Base-by-base conservation (phyloP, 75 land plant species). In the Ceratopteris richardii region DNA sequence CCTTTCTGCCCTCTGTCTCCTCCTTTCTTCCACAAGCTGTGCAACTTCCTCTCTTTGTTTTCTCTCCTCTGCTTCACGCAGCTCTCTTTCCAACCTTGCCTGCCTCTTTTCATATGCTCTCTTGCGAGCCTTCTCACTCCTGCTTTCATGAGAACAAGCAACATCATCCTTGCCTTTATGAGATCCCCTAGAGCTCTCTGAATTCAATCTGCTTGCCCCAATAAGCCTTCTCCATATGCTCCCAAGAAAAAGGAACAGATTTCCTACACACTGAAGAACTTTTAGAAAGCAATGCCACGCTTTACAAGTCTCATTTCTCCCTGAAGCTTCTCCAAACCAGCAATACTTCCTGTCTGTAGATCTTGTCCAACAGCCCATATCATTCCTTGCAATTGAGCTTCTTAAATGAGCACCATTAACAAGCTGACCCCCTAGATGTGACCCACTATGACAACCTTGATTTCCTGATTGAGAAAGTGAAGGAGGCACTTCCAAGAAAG, bases 71-170 rank as follows among this genome's bases (percentile, higher is more conserved):
- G 82, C 97, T 53, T 91, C 97, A 68, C 81, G 55, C 57, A 80
- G 76, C 68, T 91, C 93, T 65, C 68, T 87, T 48, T 87, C 97
- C 61, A 91, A 36, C 50, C 88, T 76, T 40, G 97, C 97, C 40
- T 77, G 97, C 57, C 97, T 73, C 76, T 79, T 87, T 79, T 91
- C 97, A 51, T 91, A 85, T 25, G 97, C 97, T 62, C 77, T 91
- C 59, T 93, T 76, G 30, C 86, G 70, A 1, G 97, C 93, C 57
- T 87, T 91, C 61, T 86, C 96, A 12, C 77, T 76, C 68, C 65
- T 74, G 60, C 79, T 91, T 50, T 73, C 85, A 17, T 81, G 68
- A 10, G 47, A 65, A 25, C 61, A 54, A 1, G 29, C 62, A 26
- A 76, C 83, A 72, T 80, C 83, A 23, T 87, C 93, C 31, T 72